These are phyloP conservation scores for Primulina eburnea DNA, from an alignment of 257 asterid species.

Conservation along the genomic window DNA sequence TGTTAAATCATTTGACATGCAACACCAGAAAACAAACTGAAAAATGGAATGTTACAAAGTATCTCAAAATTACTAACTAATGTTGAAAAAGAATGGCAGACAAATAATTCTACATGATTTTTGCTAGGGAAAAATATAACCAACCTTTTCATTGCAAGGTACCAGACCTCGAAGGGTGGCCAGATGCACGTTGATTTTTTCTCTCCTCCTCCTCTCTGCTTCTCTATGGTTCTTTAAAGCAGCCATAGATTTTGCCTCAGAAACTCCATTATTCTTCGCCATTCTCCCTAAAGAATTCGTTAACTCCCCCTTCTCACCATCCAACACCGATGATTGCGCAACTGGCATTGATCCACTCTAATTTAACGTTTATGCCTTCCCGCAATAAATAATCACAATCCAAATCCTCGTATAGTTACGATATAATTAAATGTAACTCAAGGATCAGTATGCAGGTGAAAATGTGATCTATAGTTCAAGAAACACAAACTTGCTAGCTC, in stretches of 20 bases:
- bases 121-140: neutral
- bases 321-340: constrained; percentile 45
- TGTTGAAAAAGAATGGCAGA: neutral
- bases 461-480: constrained; percentile 9
- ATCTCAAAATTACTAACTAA: neutral
- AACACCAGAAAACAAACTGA: neutral
- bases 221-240: constrained; percentile 91
- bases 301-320: constrained; percentile 52
- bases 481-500: neutral
- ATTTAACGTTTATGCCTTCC: constrained; percentile 23
- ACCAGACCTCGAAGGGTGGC: constrained; percentile 64
- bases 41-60: too few relatives aligned
- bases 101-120: neutral
- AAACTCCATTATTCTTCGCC: constrained; percentile 39
- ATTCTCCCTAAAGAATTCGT: constrained; percentile 44
- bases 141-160: constrained; percentile 24
- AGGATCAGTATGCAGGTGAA: neutral
- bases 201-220: constrained; percentile 86
- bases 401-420: constrained; percentile 3
- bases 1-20: neutral
- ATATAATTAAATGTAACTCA: constrained; percentile 2
- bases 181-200: constrained; percentile 75
- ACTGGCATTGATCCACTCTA: constrained; percentile 29
- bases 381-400: constrained; percentile 31
- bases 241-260: constrained; percentile 52